phyloP scores from a whole-genome alignment of 2,329 filamentous ascomycete genomes.

The Nemania sp. region DNA sequence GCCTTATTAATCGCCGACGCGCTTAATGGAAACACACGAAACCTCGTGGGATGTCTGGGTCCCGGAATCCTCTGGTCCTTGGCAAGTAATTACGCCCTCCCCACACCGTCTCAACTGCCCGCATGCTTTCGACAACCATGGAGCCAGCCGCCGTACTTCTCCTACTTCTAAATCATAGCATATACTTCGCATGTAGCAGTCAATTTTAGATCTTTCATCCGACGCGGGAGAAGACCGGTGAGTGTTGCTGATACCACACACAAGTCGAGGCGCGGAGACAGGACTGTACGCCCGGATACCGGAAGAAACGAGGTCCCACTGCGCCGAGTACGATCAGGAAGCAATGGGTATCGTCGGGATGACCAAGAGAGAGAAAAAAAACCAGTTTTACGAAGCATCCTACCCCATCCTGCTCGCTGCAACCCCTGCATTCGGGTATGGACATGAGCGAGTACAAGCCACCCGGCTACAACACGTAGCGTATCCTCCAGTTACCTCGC shows the following conservation, averaged over 20 bases:
- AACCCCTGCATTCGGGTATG: conserved; percentile 11
- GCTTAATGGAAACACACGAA: background rate
- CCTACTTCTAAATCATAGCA: background rate
- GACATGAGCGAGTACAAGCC: conserved; percentile 8
- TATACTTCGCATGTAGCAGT: no score
- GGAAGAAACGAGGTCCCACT: conserved; percentile 10
- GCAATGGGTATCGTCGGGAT: background rate
- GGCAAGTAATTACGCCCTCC: background rate
- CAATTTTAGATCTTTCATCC: background rate
- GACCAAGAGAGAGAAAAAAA: conserved; percentile 1
- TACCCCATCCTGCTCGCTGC: background rate
- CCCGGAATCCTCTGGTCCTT: background rate
- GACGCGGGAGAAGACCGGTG: no score
- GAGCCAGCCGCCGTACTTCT: background rate
- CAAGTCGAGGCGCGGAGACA: background rate
- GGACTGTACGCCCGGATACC: conserved; percentile 14
- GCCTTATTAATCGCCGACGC: background rate
- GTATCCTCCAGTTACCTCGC: no score
- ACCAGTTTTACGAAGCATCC: background rate
- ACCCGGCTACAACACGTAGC: background rate
- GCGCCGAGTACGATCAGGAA: conserved; percentile 3
- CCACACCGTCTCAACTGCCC: background rate
- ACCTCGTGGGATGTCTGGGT: background rate
- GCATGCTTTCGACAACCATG: background rate
- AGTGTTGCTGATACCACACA: background rate